Percentiles rank a stretch among this genome's conserved stretches.
These are phyloP conservation scores for Quercus bicolor DNA, from an alignment of 306 rosid genomes.

Conservation along the genomic window DNA sequence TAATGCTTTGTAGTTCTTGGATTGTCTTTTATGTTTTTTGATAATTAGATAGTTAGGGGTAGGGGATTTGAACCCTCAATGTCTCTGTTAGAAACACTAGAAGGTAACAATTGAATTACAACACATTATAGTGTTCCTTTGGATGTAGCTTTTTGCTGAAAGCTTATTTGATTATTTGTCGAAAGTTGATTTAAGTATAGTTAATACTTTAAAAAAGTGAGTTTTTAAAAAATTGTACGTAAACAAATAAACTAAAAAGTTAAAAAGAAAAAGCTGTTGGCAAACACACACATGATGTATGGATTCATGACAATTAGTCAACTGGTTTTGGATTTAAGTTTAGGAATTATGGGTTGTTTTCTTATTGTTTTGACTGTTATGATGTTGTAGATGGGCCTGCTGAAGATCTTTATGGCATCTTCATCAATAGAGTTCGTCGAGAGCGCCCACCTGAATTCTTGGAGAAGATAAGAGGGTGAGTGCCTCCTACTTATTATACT, in stretches of 20 bases:
- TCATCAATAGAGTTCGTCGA: slow-evolving; percentile 84
- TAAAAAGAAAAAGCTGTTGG: too few relatives aligned
- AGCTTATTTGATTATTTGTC: too few relatives aligned
- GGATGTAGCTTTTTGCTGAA: too few relatives aligned
- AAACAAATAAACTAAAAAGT: too few relatives aligned
- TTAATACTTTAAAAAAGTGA: too few relatives aligned
- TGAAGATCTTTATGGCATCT: slow-evolving; percentile 86
- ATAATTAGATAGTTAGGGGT: too few relatives aligned
- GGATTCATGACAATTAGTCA: background rate
- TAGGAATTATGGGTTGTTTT: background rate
- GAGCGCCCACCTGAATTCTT: slow-evolving; percentile 82
- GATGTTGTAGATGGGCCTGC: slow-evolving; percentile 84
- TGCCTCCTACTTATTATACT: background rate
- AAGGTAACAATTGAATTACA: too few relatives aligned
- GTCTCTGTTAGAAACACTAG: too few relatives aligned
- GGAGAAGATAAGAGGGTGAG: slow-evolving; percentile 91
- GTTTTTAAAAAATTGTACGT: too few relatives aligned
- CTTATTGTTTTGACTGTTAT: slow-evolving; percentile 7
- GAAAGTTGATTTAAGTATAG: too few relatives aligned
- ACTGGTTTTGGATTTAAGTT: background rate
- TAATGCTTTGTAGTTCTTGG: background rate
- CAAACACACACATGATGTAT: background rate
- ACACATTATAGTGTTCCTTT: too few relatives aligned
- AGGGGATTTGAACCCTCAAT: too few relatives aligned
- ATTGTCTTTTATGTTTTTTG: background rate